Evolutionary conservation across 192 early-diverging fungal genomes (phyloP).

Genomic region (Backusella macrospora): DNA sequence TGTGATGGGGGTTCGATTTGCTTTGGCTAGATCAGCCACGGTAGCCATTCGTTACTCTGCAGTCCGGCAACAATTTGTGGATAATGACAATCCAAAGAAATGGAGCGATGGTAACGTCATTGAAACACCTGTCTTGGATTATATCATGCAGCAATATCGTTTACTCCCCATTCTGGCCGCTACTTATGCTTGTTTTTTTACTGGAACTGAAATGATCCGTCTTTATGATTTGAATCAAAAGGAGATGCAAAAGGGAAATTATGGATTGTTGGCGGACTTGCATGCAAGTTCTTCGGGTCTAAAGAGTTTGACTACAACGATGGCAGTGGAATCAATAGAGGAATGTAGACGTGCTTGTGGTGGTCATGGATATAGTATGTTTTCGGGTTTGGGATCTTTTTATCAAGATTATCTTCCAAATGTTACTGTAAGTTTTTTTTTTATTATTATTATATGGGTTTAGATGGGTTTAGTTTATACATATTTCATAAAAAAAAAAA

Average conservation of each 20-base stretch:
- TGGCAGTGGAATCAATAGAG: conserved; percentile 70
- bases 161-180: conserved; percentile 70
- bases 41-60: conserved; percentile 72
- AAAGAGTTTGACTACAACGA: conserved; percentile 72
- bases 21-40: conserved; percentile 68
- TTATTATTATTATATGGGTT: too few species aligned
- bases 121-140: conserved; percentile 75
- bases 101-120: conserved; percentile 40
- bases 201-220: conserved; percentile 61
- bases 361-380: conserved; percentile 76
- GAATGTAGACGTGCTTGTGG: conserved; percentile 75
- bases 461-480: too few species aligned
- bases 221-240: conserved; percentile 64
- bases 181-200: conserved; percentile 74
- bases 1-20: conserved; percentile 59
- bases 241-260: conserved; percentile 59
- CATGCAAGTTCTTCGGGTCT: conserved; percentile 74
- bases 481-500: too few species aligned
- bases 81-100: conserved; percentile 52
- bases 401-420: conserved; percentile 72
- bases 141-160: conserved; percentile 78
- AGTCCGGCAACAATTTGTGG: conserved; percentile 72
- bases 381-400: conserved; percentile 70
- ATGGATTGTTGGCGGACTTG: conserved; percentile 65
- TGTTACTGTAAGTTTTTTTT: conserved; percentile 45